phyloP scores from a whole-genome alignment of 345 rosid genomes.

The Streptanthus diversifolius region DNA sequence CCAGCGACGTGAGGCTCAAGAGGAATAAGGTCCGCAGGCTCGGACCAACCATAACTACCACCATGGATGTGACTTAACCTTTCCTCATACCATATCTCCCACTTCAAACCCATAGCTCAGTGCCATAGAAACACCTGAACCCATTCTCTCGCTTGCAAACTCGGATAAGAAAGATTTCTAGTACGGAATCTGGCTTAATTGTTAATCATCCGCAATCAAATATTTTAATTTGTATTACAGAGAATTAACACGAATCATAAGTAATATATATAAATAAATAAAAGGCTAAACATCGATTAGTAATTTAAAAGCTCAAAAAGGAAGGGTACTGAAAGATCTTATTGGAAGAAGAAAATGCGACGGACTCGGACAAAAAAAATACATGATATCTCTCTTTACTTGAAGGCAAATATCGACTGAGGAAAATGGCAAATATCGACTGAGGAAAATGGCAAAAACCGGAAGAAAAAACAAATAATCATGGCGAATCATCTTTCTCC shows the following conservation, averaged over 20 bases:
- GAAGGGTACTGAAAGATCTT: not conserved
- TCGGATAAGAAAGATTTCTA: too few relatives aligned
- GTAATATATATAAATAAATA: not conserved
- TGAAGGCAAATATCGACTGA: not conserved
- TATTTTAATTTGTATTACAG: not conserved
- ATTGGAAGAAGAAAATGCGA: conserved; percentile 4
- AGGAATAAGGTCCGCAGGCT: too few relatives aligned
- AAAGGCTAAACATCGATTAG: not conserved
- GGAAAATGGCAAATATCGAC: not conserved
- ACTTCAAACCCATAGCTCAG: too few relatives aligned
- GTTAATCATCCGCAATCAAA: not conserved
- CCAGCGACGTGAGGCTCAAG: too few relatives aligned
- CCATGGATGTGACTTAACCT: too few relatives aligned
- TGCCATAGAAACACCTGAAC: too few relatives aligned
- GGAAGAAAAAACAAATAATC: not conserved
- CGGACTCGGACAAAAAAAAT: not conserved
- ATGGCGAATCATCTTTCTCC: conserved; percentile 34
- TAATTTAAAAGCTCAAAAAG: not conserved
- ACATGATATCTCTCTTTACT: conserved; percentile 11
- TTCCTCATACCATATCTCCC: too few relatives aligned
- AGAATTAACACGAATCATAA: conserved; percentile 12
- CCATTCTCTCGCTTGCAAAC: too few relatives aligned
- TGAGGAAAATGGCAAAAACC: not conserved
- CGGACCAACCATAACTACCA: too few relatives aligned
- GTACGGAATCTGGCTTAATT: not conserved